Evolutionary conservation across 371 early-diverging fungal genomes (phyloP).

Genomic region (Mucor circinelloides): DNA sequence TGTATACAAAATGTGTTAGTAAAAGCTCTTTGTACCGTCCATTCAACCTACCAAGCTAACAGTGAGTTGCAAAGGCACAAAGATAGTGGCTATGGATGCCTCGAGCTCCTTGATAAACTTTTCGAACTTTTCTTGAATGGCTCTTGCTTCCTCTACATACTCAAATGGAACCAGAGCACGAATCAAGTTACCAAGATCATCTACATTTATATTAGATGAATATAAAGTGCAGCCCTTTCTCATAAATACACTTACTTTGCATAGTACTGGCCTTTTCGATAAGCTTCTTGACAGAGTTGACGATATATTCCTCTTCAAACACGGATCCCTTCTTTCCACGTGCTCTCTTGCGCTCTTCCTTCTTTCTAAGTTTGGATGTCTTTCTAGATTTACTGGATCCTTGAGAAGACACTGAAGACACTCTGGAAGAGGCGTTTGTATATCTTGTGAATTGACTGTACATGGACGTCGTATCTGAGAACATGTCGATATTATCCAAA

Average conservation of each 20-base stretch:
- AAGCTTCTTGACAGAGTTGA: constrained; percentile 65
- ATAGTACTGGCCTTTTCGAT: constrained; percentile 50
- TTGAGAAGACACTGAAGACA: constrained; percentile 56
- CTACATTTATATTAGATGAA: constrained; percentile 16
- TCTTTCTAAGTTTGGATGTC: constrained; percentile 71
- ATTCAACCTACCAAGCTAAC: constrained; percentile 34
- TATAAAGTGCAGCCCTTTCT: background rate
- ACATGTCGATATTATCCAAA: constrained; percentile 87
- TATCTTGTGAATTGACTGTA: constrained; percentile 83
- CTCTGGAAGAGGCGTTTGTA: constrained; percentile 64
- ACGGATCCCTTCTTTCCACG: constrained; percentile 87
- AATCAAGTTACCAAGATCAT: constrained; percentile 42
- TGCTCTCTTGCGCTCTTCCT: constrained; percentile 75
- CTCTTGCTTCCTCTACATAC: constrained; percentile 48
- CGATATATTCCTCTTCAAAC: constrained; percentile 90
- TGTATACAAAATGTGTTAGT: constrained; percentile 7
- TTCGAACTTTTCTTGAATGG: constrained; percentile 48
- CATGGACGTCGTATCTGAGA: constrained; percentile 93
- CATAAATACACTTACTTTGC: constrained; percentile 38
- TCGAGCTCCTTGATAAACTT: constrained; percentile 37
- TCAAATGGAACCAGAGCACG: constrained; percentile 50
- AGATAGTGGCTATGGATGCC: constrained; percentile 34
- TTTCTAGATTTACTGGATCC: constrained; percentile 46
- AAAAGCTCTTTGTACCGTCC: background rate
- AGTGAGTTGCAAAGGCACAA: constrained; percentile 48